Percentiles rank a stretch among this genome's conserved stretches.
Evolutionary conservation across 805 yeast genomes (phyloP).

Genomic region (Wickerhamiella australiensis): DNA sequence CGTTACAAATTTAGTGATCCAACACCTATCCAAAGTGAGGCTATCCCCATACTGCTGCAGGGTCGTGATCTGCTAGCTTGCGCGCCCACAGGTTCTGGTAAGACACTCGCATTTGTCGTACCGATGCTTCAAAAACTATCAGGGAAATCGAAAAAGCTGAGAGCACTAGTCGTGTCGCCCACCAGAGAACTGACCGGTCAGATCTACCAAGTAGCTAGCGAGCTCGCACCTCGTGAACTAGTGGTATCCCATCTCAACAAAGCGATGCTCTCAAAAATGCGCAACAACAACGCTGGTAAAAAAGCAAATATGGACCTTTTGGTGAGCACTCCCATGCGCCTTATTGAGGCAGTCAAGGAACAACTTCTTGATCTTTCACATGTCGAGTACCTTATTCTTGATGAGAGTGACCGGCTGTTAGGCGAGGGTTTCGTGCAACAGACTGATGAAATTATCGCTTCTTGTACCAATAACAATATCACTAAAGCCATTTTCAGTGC

Average conservation of each 20-base stretch:
- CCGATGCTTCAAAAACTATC: constrained; percentile 57
- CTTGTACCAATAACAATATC: constrained; percentile 35
- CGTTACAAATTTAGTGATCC: constrained; percentile 70
- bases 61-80: constrained; percentile 76
- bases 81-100: constrained; percentile 98
- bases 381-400: constrained; percentile 72
- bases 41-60: constrained; percentile 61
- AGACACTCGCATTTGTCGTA: constrained; percentile 77
- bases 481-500: constrained; percentile 85
- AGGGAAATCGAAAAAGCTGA: constrained; percentile 14
- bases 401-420: constrained; percentile 90
- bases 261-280: constrained; percentile 51
- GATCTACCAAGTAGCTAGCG: constrained; percentile 55
- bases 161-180: constrained; percentile 79
- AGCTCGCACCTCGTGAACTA: constrained; percentile 43
- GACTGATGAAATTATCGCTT: constrained; percentile 68
- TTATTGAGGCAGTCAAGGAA: constrained; percentile 62
- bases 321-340: constrained; percentile 78
- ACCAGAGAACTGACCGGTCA: constrained; percentile 90
- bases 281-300: constrained; percentile 42
- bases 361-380: constrained; percentile 47
- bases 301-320: constrained; percentile 63
- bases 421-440: constrained; percentile 82
- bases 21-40: constrained; percentile 86
- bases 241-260: constrained; percentile 57